A percentile compares a stretch with the other conserved stretches of the same genome.
phyloP scores from a whole-genome alignment of 2,329 filamentous ascomycete genomes.

The Pseudogymnoascus sp. region DNA sequence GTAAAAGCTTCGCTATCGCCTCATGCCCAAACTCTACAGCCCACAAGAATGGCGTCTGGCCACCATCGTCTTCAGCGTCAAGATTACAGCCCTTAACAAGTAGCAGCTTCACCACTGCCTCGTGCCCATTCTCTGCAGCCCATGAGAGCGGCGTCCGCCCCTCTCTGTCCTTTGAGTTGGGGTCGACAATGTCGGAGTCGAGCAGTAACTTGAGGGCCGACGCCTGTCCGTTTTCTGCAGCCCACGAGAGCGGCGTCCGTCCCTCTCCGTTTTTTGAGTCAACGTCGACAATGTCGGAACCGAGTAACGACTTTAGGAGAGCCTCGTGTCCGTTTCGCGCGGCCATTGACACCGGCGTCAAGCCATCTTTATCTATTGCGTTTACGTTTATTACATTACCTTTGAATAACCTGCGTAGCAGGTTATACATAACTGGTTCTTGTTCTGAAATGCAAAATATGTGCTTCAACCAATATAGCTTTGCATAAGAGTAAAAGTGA shows the following conservation, averaged over 20 bases:
- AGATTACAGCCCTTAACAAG: background rate
- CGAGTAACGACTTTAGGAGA: background rate
- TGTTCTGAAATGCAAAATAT: background rate
- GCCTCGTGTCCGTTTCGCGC: conserved; percentile 6
- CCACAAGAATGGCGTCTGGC: background rate
- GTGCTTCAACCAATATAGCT: background rate
- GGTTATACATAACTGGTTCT: background rate
- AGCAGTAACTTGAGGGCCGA: background rate
- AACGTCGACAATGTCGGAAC: background rate
- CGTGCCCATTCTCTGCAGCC: background rate
- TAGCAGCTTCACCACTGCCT: background rate
- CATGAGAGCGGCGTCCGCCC: background rate
- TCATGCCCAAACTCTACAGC: background rate
- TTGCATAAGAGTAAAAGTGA: conserved; percentile 13
- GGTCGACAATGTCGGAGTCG: conserved; percentile 1
- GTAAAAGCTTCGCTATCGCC: background rate
- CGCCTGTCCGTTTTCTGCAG: conserved; percentile 7
- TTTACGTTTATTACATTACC: conserved; percentile 5
- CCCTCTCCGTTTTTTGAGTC: background rate
- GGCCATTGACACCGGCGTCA: background rate
- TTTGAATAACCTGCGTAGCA: conserved; percentile 1
- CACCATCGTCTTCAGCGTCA: background rate
- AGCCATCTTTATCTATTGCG: conserved; percentile 8
- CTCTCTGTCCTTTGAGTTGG: background rate
- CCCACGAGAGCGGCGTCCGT: conserved; percentile 5